Evolutionary conservation across 192 early-diverging fungal species (phyloP), one percentile per base, ranked within the genome.

Genomic region (Globomyces pollinis-pini): DNA sequence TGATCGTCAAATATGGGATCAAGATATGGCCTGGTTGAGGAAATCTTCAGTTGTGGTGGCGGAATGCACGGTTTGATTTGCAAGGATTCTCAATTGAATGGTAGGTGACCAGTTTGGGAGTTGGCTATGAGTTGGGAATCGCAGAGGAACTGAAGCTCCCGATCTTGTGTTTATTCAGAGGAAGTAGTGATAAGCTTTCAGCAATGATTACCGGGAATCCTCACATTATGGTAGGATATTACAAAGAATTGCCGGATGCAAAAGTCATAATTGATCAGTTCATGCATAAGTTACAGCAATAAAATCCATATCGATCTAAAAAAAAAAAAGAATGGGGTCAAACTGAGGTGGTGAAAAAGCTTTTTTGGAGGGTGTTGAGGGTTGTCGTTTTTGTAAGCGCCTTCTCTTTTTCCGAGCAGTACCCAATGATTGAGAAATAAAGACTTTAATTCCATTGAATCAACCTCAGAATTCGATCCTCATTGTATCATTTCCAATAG

Each of bases 91-190:
- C n/a, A n/a, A n/a, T n/a, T n/a, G n/a, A n/a, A n/a, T n/a, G n/a
- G n/a, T n/a, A n/a, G n/a, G n/a, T 47, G 13, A 16, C 52, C 6
- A 26, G 21, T 20, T 24, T 55, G 5, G 52, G 52, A 7, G 52
- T 55, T 26, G 52, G 52, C 6, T 55, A 55, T 39, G 52, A 55
- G n/a, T n/a, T 55, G 52, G 52, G 52, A n/a, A 55, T 55, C 5
- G 52, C 52, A n/a, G 52, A 55, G 31, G 20, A 24, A 23, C 29
- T 55, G 35, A 36, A 55, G 29, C 24, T 55, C 8, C 52, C 52
- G 13, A n/a, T 34, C 7, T 39, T 55, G 31, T 55, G 52, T 34
- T 39, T 55, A 31, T 55, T 26, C 52, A 36, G 52, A 39, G 52
- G 52, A 5, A 34, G 16, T 24, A 24, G 23, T 12, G 4, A 31